These are phyloP conservation scores for Daldinia caldariorum DNA, from an alignment of 495 filamentous ascomycete species.

Conservation along the genomic window DNA sequence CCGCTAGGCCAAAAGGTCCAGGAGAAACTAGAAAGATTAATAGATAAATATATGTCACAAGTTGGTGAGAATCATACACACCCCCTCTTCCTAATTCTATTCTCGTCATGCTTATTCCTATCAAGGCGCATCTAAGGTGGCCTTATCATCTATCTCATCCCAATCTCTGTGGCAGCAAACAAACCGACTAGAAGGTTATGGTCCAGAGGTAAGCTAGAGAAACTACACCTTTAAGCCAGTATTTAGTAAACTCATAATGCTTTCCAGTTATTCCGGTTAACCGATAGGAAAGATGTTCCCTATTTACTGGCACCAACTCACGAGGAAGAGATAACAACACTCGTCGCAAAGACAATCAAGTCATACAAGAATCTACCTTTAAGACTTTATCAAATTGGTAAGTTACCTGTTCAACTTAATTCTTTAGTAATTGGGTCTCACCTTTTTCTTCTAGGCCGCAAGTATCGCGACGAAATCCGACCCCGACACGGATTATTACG, in stretches of 20 bases:
- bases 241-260: background rate
- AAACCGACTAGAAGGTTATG: conserved; percentile 61
- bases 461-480: conserved; percentile 91
- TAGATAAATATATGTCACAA: conserved; percentile 87
- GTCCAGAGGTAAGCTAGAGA: conserved; percentile 66
- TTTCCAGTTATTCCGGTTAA: conserved; percentile 77
- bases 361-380: conserved; percentile 90
- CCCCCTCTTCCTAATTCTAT: background rate
- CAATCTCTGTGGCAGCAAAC: conserved; percentile 80
- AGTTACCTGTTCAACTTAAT: conserved; percentile 39
- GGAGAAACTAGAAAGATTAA: conserved; percentile 82
- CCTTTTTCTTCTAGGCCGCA: conserved; percentile 67
- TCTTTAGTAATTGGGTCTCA: conserved; percentile 18
- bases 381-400: conserved; percentile 89
- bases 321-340: conserved; percentile 91
- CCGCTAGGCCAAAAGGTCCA: conserved; percentile 91
- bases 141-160: conserved; percentile 87
- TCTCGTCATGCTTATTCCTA: conserved; percentile 7
- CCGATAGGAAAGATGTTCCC: conserved; percentile 77
- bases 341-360: conserved; percentile 76
- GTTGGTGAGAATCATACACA: conserved; percentile 63
- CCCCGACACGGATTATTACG: conserved; percentile 89
- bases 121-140: conserved; percentile 84
- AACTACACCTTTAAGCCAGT: background rate
- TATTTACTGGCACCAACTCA: conserved; percentile 92